Base-by-base conservation (phyloP, 2,329 filamentous ascomycete species). In the Cadophora malorum region DNA sequence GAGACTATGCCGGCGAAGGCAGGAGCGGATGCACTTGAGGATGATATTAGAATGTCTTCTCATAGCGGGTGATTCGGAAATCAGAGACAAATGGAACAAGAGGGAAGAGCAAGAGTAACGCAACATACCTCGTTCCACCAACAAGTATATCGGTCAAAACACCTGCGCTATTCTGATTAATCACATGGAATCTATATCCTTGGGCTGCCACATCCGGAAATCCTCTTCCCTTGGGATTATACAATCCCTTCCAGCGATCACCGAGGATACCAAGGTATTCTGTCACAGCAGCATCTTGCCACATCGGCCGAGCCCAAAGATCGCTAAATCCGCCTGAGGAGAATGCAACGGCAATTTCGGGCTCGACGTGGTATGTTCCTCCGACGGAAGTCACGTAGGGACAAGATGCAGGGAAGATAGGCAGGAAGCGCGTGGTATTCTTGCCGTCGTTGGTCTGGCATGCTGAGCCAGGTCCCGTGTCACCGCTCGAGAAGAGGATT, bases 341-440 rank as follows among this genome's bases (percentile, higher is more conserved):
- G 55, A 80, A 81, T 68, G 82, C 78, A 65, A 82, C 83, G 8
- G 83, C 82, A 25, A 78, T 76, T 69, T 84, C 82, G 0, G 80
- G 76, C 45, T 60, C n/a, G 1, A 71, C 65, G 19, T 33, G 33
- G 23, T 50, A 62, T 1, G 88, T 88, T 1, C 86, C 89, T 16
- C 90, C 90, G 1, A 92, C 85, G 2, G 84, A 79, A 0, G 89
- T 91, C 14, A 91, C 84, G 76, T 85, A 92, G 0, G 89, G 90
- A 72, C 90, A 92, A 0, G 85, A 83, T 0, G 84, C 85, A 0
- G 90, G 89, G 78, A 91, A 92, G 1, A 82, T 83, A 1, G 88
- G 83, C 38, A 87, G 80, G 74, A 89, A 87, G 1, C 41, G 49
- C 0, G 83, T 83, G 0, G 80, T 83, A 66, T 86, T 82, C 53